phyloP scores from a whole-genome alignment of 73 alveolate species.

The Effrenium voratum region DNA sequence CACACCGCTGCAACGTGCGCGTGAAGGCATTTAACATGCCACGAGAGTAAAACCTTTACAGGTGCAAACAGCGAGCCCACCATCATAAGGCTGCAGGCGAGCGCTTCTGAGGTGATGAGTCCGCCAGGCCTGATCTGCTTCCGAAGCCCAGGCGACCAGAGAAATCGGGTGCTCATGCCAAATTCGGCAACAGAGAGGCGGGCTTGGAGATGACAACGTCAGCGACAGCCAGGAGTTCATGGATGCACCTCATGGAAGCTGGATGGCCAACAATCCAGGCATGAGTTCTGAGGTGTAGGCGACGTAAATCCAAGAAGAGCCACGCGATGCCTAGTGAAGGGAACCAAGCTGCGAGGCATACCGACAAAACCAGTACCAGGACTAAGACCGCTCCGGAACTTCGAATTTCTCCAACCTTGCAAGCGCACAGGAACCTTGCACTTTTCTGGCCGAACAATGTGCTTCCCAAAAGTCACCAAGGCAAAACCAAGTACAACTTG shows the following conservation, averaged over 20 bases:
- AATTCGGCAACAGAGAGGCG: background rate
- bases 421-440: too few species aligned
- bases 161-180: background rate
- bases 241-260: constrained; percentile 29
- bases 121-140: constrained; percentile 68
- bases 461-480: too few species aligned
- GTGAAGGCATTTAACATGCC: background rate
- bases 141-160: background rate
- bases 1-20: background rate
- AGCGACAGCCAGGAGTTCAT: constrained; percentile 76
- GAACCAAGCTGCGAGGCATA: background rate
- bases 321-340: constrained; percentile 40
- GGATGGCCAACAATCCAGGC: background rate
- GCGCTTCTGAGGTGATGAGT: constrained; percentile 73
- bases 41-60: background rate
- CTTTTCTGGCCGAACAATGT: too few species aligned
- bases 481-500: too few species aligned
- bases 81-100: constrained; percentile 73
- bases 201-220: constrained; percentile 75
- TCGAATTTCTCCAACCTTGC: constrained; percentile 53
- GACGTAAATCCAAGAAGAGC: constrained; percentile 92
- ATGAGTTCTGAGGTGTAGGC: background rate
- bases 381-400: constrained; percentile 22
- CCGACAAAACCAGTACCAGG: background rate
- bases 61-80: background rate